Percentiles rank a stretch among this genome's conserved stretches.
phyloP scores from a whole-genome alignment of 768 basidiomycete species.

The Russula virescens region DNA sequence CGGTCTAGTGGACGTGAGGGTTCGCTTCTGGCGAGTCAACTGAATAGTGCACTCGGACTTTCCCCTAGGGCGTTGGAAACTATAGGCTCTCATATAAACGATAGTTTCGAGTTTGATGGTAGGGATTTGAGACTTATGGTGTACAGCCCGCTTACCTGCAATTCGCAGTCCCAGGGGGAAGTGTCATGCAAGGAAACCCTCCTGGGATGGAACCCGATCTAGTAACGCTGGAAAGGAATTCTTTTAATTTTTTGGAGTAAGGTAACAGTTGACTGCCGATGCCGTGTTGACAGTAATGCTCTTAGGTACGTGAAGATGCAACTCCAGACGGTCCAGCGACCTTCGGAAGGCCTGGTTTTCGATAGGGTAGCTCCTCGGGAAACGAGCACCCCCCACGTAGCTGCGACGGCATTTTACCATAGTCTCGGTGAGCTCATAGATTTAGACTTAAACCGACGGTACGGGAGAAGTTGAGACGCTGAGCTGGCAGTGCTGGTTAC shows the following conservation, averaged over 20 bases:
- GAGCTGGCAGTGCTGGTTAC: constrained; percentile 58
- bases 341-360: constrained; percentile 47
- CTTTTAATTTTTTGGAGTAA: constrained; percentile 76
- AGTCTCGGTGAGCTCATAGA: constrained; percentile 54
- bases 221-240: constrained; percentile 64
- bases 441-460: background rate
- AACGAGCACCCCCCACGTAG: constrained; percentile 70
- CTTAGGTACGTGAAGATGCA: constrained; percentile 76
- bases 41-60: constrained; percentile 32
- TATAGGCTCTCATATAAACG: constrained; percentile 39
- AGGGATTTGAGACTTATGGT: constrained; percentile 26
- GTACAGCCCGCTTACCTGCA: background rate
- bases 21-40: constrained; percentile 37
- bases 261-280: constrained; percentile 23
- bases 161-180: constrained; percentile 29
- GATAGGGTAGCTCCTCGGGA: constrained; percentile 58
- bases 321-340: constrained; percentile 48
- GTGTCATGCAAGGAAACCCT: constrained; percentile 26
- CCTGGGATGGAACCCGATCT: constrained; percentile 54
- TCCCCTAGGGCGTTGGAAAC: constrained; percentile 45
- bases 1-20: constrained; percentile 50
- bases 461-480: background rate
- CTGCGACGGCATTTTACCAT: constrained; percentile 79
- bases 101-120: constrained; percentile 69
- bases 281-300: background rate